Conservation (phyloP, 441 rosid genomes). For the Euphorbia schlechtendalii region DNA sequence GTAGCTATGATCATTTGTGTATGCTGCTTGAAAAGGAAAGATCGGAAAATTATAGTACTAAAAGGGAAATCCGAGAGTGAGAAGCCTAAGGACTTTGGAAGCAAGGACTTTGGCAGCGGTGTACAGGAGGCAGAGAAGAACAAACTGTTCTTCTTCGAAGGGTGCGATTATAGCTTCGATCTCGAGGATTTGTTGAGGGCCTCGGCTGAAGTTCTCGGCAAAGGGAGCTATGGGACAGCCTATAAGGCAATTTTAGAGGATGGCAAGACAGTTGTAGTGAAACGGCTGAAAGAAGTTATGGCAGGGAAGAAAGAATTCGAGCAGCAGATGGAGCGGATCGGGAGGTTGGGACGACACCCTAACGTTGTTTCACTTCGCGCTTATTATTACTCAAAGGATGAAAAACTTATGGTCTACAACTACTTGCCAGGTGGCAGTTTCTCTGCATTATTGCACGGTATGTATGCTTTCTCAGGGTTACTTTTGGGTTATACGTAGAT, state of each 20-base stretch:
- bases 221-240: slow-evolving; percentile 85
- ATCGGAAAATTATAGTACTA: slow-evolving; percentile 40
- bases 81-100: slow-evolving; percentile 60
- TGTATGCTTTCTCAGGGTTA: slow-evolving; percentile 2
- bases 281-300: slow-evolving; percentile 69
- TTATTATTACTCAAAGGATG: slow-evolving; percentile 81
- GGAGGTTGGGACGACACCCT: slow-evolving; percentile 52
- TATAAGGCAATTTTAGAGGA: slow-evolving; percentile 86
- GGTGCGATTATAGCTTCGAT: slow-evolving; percentile 63
- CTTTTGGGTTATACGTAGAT: too few species aligned
- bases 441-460: slow-evolving; percentile 80
- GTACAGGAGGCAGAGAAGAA: slow-evolving; percentile 81
- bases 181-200: slow-evolving; percentile 86
- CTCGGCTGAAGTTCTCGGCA: slow-evolving; percentile 93
- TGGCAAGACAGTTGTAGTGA: slow-evolving; percentile 86
- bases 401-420: slow-evolving; percentile 74
- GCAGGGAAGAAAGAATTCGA: slow-evolving; percentile 74
- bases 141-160: slow-evolving; percentile 73
- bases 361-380: slow-evolving; percentile 74
- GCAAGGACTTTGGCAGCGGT: slow-evolving; percentile 66
- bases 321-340: slow-evolving; percentile 62
- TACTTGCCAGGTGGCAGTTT: slow-evolving; percentile 71
- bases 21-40: slow-evolving; percentile 31
- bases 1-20: slow-evolving; percentile 34
- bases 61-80: slow-evolving; percentile 51